Conservation (phyloP, 2,329 filamentous ascomycete genomes). For the Myrmaecium sp. region DNA sequence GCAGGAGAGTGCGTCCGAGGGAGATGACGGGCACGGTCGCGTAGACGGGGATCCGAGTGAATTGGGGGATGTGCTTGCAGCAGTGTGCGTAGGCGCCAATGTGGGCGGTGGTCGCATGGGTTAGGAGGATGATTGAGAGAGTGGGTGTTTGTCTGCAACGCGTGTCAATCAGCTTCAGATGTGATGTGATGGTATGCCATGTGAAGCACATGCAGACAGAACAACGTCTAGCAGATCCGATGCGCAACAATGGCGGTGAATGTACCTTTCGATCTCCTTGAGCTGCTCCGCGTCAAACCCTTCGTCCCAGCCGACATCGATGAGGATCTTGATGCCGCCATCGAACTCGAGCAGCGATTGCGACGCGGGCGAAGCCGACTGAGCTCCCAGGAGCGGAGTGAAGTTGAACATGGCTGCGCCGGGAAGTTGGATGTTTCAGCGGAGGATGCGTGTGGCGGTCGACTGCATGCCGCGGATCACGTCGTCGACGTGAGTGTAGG, state of each 20-base stretch:
- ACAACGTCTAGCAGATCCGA: constrained; percentile 6
- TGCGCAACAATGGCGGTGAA: constrained; percentile 7
- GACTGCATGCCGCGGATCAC: no score
- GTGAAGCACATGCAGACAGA: neutral
- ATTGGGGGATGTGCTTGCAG: constrained; percentile 89
- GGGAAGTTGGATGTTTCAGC: no score
- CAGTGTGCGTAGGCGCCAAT: constrained; percentile 89
- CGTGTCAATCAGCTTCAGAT: constrained; percentile 4
- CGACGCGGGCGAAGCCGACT: constrained; percentile 70
- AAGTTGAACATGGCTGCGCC: constrained; percentile 71
- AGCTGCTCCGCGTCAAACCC: constrained; percentile 70
- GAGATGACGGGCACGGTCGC: constrained; percentile 88
- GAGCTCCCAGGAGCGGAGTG: constrained; percentile 78
- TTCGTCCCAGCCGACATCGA: constrained; percentile 95
- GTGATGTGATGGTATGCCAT: neutral
- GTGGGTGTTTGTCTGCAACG: constrained; percentile 63
- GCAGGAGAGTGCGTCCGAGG: constrained; percentile 73
- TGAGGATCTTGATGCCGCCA: constrained; percentile 84
- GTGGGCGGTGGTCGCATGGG: constrained; percentile 81
- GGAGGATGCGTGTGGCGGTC: no score
- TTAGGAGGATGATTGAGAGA: constrained; percentile 82
- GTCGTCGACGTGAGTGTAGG: no score
- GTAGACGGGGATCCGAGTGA: constrained; percentile 84
- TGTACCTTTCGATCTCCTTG: constrained; percentile 75
- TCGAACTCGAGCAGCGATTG: constrained; percentile 95